Conservation (phyloP, 139 green algal genomes). For the Zygnema cylindricum region DNA sequence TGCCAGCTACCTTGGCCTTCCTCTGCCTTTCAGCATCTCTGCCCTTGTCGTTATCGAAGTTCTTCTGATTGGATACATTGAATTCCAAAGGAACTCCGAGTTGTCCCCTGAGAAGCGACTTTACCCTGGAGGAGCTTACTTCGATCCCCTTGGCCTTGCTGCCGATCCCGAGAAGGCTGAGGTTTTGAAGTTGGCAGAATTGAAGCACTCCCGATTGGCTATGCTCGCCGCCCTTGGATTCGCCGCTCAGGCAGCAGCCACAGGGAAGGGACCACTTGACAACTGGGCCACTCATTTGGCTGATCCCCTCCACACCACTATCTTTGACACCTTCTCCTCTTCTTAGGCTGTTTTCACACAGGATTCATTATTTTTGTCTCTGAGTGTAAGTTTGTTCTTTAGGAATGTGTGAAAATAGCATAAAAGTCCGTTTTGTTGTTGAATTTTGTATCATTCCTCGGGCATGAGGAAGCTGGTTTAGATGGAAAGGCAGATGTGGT, state of each 20-base stretch:
- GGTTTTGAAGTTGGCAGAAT: constrained; percentile 64
- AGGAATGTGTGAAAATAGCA: background rate
- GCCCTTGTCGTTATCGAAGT: constrained; percentile 62
- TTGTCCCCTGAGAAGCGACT: constrained; percentile 59
- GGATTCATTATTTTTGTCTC: background rate
- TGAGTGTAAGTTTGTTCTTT: background rate
- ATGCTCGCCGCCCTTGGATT: constrained; percentile 68
- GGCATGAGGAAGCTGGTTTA: background rate
- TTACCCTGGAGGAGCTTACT: constrained; percentile 65
- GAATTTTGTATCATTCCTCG: background rate
- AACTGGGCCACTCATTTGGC: constrained; percentile 60
- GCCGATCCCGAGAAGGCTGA: constrained; percentile 41
- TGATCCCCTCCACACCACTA: constrained; percentile 52
- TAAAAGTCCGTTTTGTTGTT: background rate
- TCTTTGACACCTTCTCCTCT: constrained; percentile 60
- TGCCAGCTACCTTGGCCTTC: constrained; percentile 57
- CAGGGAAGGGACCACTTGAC: constrained; percentile 63
- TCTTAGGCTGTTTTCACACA: background rate
- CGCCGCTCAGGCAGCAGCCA: constrained; percentile 63
- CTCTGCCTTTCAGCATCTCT: constrained; percentile 58
- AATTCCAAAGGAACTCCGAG: constrained; percentile 61
- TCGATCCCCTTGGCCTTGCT: constrained; percentile 65
- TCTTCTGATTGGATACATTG: constrained; percentile 59
- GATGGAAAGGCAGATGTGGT: background rate
- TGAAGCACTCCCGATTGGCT: constrained; percentile 66